These are phyloP conservation scores for Citrus reticulata DNA, from an alignment of 345 rosid genomes.

Conservation along the genomic window DNA sequence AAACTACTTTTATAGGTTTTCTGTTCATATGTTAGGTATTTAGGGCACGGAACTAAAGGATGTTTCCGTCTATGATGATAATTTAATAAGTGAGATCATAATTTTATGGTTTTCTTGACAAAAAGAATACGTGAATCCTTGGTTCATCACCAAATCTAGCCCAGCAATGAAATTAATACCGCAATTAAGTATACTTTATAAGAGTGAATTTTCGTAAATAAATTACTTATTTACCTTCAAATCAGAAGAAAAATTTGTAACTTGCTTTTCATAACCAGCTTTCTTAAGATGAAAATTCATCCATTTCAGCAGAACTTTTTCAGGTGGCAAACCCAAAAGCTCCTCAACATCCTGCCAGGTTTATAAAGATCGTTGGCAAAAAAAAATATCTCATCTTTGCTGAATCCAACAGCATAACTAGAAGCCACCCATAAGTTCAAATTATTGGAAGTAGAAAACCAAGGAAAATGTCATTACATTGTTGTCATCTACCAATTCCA, in stretches of 20 bases:
- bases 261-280: constrained; percentile 82
- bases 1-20: background rate
- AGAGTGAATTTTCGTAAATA: constrained; percentile 8
- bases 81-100: background rate
- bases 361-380: background rate
- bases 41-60: background rate
- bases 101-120: background rate
- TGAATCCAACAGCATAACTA: background rate
- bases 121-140: background rate
- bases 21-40: background rate
- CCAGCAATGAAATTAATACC: background rate
- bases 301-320: constrained; percentile 93
- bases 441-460: background rate
- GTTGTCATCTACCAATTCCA: constrained; percentile 82
- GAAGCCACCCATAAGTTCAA: background rate
- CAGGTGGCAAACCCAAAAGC: constrained; percentile 88
- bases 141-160: background rate
- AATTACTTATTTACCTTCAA: constrained; percentile 62
- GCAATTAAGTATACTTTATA: background rate
- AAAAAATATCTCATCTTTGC: background rate
- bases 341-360: constrained; percentile 87
- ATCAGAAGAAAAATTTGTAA: constrained; percentile 93
- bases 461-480: constrained; percentile 36
- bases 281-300: constrained; percentile 97
- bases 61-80: background rate